Percentiles rank a stretch among this genome's conserved stretches.
Conservation (phyloP, 345 rosid species). For the Durio zibethinus region DNA sequence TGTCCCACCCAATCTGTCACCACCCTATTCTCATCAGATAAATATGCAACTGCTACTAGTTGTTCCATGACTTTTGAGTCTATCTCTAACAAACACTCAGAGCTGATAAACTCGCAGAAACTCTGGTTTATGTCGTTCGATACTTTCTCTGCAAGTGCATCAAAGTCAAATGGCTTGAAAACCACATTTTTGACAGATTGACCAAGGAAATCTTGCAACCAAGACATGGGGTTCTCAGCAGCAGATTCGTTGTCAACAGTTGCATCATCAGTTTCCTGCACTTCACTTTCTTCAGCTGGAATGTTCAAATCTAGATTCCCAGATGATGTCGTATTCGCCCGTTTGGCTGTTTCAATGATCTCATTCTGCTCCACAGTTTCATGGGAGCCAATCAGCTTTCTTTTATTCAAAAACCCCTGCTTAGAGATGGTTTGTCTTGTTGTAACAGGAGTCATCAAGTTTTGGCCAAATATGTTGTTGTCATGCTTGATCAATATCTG, state of each 20-base stretch:
- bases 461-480: not conserved
- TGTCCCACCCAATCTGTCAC: constrained; percentile 45
- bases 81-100: constrained; percentile 39
- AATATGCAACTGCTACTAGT: constrained; percentile 43
- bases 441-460: not conserved
- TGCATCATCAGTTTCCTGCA: constrained; percentile 23
- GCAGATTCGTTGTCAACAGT: constrained; percentile 24
- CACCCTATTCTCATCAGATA: constrained; percentile 31
- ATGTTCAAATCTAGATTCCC: constrained; percentile 63
- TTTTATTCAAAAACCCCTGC: constrained; percentile 34
- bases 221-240: constrained; percentile 37
- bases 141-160: constrained; percentile 43
- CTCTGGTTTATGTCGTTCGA: constrained; percentile 26
- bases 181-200: constrained; percentile 27
- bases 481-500: constrained; percentile 43
- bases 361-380: constrained; percentile 27
- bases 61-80: constrained; percentile 55
- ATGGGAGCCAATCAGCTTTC: constrained; percentile 42
- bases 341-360: constrained; percentile 34
- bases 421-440: constrained; percentile 1
- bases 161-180: constrained; percentile 63
- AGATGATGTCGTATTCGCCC: constrained; percentile 33
- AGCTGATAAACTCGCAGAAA: constrained; percentile 33
- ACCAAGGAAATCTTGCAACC: constrained; percentile 48
- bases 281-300: constrained; percentile 54